Evolutionary conservation across 768 basidiomycete genomes (phyloP), one percentile per base, ranked within the genome.

Genomic region (Tremella fuciformis): DNA sequence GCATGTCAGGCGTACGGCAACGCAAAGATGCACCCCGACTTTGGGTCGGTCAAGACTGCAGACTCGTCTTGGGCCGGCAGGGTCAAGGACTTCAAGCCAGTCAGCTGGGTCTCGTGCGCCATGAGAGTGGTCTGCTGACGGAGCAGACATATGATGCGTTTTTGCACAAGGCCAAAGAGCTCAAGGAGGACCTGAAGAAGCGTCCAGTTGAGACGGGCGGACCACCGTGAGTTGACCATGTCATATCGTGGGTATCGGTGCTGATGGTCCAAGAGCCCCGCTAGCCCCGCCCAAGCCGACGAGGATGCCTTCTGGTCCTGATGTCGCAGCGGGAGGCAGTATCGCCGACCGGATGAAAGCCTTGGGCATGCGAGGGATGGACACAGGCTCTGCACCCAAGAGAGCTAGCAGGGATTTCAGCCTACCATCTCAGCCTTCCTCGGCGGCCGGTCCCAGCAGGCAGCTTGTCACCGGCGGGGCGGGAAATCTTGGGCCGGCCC

Each of bases 331-430:
- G 1, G 86, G 84, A n/a, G 84, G 81, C 6, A 85, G 84, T 50
- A 89, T 94, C 58, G 87, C 87, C 22, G 90, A 91, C 78, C 83
- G 91, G 50, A 82, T 91, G 78, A 84, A 82, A 64, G 84, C 87
- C 15, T 77, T 94, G 18, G 82, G 86, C 70, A 84, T 84, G 59
- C 85, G 83, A 48, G 91, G 91, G 1, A 76, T 92, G 70, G 79
- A 81, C 11, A 81, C 85, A 16, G 80, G 81, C 24, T 79, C 81
- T 15, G 76, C 60, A 7, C 67, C 82, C 13, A 88, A 87, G 73
- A 82, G 84, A 38, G 42, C 22, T 15, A 84, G 85, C 42, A 84
- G 83, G 59, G 84, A 85, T 29, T 50, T 50, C 18, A 24, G 21
- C 65, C 59, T 81, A 9, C 70, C 81, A 37, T 74, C 76, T 4